Evolutionary conservation across 2,329 filamentous ascomycete genomes (phyloP).

Genomic region (Ceratocystis smalleyi): DNA sequence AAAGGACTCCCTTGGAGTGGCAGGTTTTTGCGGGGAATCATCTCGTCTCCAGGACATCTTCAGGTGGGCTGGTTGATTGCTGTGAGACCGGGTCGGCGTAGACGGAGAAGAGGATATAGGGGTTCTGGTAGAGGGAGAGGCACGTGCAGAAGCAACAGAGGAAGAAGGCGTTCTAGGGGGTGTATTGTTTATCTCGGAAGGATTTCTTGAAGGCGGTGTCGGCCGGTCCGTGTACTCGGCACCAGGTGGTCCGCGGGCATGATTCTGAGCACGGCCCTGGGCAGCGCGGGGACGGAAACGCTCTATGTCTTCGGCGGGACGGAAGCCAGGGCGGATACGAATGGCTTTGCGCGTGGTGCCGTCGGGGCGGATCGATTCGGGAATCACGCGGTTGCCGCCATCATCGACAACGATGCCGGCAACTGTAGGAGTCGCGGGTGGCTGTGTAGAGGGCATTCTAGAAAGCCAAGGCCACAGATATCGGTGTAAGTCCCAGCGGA

Average conservation of each 20-base stretch:
- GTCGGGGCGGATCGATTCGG: constrained; percentile 70
- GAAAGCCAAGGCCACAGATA: not conserved
- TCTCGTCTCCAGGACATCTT: constrained; percentile 10
- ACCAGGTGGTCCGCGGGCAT: constrained; percentile 7
- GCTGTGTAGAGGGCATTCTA: not conserved
- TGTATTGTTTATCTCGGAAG: not conserved
- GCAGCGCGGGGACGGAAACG: constrained; percentile 89
- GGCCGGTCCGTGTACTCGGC: not conserved
- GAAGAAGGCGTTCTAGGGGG: not conserved
- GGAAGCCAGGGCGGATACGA: constrained; percentile 82
- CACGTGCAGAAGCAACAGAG: not conserved
- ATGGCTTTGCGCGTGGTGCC: constrained; percentile 89
- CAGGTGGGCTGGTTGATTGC: not conserved
- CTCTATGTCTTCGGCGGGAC: constrained; percentile 87
- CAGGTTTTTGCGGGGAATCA: not conserved
- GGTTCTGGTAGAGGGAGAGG: not conserved
- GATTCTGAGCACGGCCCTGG: constrained; percentile 43
- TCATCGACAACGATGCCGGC: constrained; percentile 61
- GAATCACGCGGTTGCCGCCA: constrained; percentile 76
- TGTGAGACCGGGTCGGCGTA: not conserved
- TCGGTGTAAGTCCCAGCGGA: not conserved
- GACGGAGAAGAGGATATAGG: not conserved
- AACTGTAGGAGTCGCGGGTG: not conserved
- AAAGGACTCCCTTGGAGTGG: not conserved
- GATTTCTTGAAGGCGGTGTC: not conserved